phyloP scores from a whole-genome alignment of 2,329 filamentous ascomycete genomes.

The Diaporthe batatas region DNA sequence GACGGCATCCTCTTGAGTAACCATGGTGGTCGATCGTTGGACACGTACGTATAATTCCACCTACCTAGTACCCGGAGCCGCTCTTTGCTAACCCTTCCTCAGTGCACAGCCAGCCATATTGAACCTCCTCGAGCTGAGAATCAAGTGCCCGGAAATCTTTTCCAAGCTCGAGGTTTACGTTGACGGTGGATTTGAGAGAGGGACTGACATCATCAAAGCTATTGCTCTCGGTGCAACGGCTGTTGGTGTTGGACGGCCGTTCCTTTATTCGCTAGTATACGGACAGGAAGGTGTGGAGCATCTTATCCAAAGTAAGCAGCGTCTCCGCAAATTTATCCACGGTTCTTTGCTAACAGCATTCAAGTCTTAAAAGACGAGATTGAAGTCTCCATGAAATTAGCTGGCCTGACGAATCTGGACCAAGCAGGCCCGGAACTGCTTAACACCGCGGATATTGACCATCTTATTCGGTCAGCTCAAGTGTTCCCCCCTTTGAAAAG shows the following conservation, averaged over 20 bases:
- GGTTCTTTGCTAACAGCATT: neutral
- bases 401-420: conserved; percentile 27
- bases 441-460: conserved; percentile 32
- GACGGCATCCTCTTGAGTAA: conserved; percentile 39
- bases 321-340: no score
- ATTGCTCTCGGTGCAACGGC: conserved; percentile 67
- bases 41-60: neutral
- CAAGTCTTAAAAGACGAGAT: conserved; percentile 36
- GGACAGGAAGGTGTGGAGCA: conserved; percentile 34
- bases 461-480: neutral
- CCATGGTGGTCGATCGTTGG: conserved; percentile 38
- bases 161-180: conserved; percentile 64
- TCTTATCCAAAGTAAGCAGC: conserved; percentile 22
- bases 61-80: no score
- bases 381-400: conserved; percentile 31
- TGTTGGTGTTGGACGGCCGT: conserved; percentile 59
- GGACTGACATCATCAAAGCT: conserved; percentile 68
- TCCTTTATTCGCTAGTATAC: conserved; percentile 29
- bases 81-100: neutral
- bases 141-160: conserved; percentile 63
- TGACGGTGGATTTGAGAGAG: conserved; percentile 67
- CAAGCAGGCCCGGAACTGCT: conserved; percentile 35
- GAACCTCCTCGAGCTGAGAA: conserved; percentile 65
- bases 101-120: conserved; percentile 36
- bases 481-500: neutral